Evolutionary conservation across 768 basidiomycete species (phyloP), one percentile per base, ranked within the genome.

Genomic region (Mycena olivaceomarginata): DNA sequence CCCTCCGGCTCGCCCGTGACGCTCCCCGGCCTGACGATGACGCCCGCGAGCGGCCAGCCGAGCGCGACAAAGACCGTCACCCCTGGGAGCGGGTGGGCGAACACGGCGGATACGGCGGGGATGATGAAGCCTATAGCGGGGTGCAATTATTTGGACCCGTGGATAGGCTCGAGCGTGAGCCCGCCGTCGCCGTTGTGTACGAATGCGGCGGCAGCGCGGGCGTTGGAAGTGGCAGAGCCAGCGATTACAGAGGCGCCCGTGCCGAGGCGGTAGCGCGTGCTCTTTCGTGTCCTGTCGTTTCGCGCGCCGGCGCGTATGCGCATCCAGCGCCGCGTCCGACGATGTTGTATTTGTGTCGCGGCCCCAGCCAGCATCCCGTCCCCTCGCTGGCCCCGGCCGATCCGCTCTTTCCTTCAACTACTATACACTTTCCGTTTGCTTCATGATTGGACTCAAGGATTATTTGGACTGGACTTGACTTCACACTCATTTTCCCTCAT

Each of bases 141-240:
- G 1, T 99, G 98, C 86, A 88, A 89, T 18, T 99, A 98, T 82
- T 93, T 95, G 40, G 89, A 97, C 83, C 93, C 96, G 16, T 97
- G 96, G 96, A 86, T 94, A 60, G 92, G 92, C 22, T 89, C 91
- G 8, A 85, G 80, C 65, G 90, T 88, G 2, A 82, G 88, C 2
- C 90, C 92, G 20, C 95, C 95, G 5, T 89, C 90, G 5, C 91
- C 94, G 22, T 84, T 91, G 77, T 94, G 92, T 82, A 85, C 87
- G 56, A 83, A 82, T 37, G 82, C 65, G 57, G 76, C 81, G 25
- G 45, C 41, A 37, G 63, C 22, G 51, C 13, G 56, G 20, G 57
- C 31, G 20, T 18, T 2, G 56, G 37, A 25, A 20, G 40, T 31
- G 31, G 66, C 37, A n/a, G 67, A 39, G 45, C 12, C 70, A 1